Evolutionary conservation across 2,329 filamentous ascomycete species (phyloP).

Genomic region (Penicillium hesseltinei): DNA sequence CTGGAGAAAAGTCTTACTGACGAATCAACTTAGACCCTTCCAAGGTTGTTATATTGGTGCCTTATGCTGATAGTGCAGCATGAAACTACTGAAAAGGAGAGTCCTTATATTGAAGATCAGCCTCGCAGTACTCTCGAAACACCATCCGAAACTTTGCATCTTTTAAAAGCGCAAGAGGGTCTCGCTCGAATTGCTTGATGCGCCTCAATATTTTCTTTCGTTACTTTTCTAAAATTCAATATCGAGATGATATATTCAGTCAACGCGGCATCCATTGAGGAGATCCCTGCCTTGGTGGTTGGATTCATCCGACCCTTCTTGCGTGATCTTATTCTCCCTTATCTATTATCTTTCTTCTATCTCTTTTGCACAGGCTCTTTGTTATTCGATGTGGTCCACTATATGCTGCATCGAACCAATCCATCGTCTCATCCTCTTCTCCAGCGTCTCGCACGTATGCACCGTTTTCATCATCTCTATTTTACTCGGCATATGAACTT

Average conservation of each 20-base stretch:
- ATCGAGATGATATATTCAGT: neutral
- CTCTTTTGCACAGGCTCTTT: slow-evolving; percentile 17
- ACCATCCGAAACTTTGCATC: neutral
- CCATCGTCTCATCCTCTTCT: slow-evolving; percentile 14
- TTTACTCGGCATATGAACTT: slow-evolving; percentile 19
- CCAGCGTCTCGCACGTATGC: slow-evolving; percentile 14
- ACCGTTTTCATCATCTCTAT: slow-evolving; percentile 23
- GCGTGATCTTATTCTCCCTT: neutral
- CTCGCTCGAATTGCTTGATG: neutral
- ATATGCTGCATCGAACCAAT: slow-evolving; percentile 16
- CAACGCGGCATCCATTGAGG: neutral
- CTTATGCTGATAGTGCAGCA: neutral
- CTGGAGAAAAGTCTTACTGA: neutral
- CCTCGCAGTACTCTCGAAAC: neutral
- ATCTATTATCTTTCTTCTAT: slow-evolving; percentile 10
- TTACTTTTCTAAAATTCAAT: neutral
- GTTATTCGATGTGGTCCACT: slow-evolving; percentile 21
- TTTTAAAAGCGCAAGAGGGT: neutral
- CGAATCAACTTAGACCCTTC: neutral
- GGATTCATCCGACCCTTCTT: neutral
- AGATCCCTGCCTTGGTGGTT: neutral
- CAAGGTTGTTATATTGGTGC: neutral
- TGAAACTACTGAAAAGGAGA: neutral
- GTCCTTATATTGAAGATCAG: neutral
- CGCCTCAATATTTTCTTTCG: neutral